Conservation (phyloP, 306 rosid species). For the Cyclanthera cordifolia region DNA sequence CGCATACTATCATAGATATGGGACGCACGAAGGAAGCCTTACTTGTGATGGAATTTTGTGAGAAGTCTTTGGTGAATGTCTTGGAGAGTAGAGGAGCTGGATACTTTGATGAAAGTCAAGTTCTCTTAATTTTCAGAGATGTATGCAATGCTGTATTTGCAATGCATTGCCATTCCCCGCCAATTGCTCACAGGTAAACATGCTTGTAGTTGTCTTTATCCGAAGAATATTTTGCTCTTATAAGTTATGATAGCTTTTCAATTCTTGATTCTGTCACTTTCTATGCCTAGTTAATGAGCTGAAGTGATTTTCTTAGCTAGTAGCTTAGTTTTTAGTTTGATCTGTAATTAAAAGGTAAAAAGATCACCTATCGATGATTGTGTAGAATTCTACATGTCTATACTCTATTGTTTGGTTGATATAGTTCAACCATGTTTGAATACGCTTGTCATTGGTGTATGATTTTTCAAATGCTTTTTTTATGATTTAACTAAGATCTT, state of each 20-base stretch:
- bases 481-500: neutral
- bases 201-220: neutral
- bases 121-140: conserved; percentile 75
- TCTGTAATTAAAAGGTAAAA: neutral
- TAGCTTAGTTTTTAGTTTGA: neutral
- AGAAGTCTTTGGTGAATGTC: conserved; percentile 72
- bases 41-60: conserved; percentile 91
- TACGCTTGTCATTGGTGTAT: neutral
- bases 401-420: neutral
- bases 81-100: conserved; percentile 82
- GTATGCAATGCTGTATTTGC: conserved; percentile 84
- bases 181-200: conserved; percentile 85
- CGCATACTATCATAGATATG: conserved; percentile 73
- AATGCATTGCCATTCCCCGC: conserved; percentile 86
- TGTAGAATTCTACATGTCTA: neutral
- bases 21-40: conserved; percentile 89
- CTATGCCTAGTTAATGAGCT: neutral
- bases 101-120: conserved; percentile 78
- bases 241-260: neutral
- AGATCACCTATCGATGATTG: neutral
- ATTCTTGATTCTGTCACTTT: neutral
- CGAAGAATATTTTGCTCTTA: neutral
- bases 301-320: neutral
- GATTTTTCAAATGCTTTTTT: neutral
- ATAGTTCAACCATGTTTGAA: neutral